Evolutionary conservation across 2,329 filamentous ascomycete genomes (phyloP).

Genomic region (Epichloe sibirici): DNA sequence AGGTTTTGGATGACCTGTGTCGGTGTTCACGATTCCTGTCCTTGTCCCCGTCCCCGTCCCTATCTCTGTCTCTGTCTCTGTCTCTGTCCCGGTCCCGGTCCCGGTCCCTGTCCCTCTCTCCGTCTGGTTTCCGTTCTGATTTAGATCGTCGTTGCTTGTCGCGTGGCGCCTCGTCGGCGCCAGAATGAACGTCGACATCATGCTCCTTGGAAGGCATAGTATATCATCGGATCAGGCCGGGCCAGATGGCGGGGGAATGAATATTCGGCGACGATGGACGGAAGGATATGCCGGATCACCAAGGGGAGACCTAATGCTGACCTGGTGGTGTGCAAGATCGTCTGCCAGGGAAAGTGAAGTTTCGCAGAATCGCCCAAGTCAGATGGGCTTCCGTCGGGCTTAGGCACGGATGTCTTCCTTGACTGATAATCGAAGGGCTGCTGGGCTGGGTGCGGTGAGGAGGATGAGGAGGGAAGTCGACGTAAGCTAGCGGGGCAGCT

Average conservation of each 20-base stretch:
- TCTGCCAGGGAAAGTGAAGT: neutral
- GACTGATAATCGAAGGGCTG: neutral
- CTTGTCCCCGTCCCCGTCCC: conserved; percentile 16
- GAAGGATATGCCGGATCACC: neutral
- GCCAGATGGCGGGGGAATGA: neutral
- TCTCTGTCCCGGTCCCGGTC: conserved; percentile 7
- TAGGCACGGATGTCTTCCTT: conserved; percentile 3
- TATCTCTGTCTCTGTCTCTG: no score
- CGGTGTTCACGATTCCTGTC: conserved; percentile 18
- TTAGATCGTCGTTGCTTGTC: conserved; percentile 29
- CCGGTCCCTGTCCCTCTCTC: conserved; percentile 10
- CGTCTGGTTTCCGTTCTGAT: conserved; percentile 23
- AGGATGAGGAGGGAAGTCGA: neutral
- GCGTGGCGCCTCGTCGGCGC: conserved; percentile 24
- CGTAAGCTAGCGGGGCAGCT: neutral
- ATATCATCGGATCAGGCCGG: conserved; percentile 15
- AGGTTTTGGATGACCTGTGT: conserved; percentile 29
- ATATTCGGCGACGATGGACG: neutral
- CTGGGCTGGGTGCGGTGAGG: conserved; percentile 1
- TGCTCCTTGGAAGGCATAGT: conserved; percentile 30
- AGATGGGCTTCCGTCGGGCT: neutral
- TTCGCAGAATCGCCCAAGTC: neutral
- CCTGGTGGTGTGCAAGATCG: neutral
- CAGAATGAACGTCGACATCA: conserved; percentile 25
- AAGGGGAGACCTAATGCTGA: neutral